Evolutionary conservation across 768 basidiomycete genomes (phyloP).

Genomic region (Auriscalpium microsporum): DNA sequence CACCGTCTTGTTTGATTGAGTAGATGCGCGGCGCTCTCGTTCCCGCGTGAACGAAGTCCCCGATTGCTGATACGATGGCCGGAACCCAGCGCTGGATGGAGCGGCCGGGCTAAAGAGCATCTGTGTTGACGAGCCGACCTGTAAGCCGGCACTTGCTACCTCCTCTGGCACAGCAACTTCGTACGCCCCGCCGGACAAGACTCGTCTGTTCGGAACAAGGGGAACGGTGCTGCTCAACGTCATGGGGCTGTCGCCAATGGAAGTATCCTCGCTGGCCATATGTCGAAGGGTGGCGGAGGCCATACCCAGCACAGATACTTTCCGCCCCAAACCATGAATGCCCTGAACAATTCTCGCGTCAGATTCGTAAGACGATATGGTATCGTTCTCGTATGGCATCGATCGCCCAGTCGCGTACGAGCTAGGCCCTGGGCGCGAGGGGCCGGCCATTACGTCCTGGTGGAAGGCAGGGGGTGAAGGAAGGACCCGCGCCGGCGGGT

Average conservation of each 20-base stretch:
- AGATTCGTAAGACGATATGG: conserved; percentile 5
- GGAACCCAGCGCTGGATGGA: not conserved
- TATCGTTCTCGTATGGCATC: conserved; percentile 1
- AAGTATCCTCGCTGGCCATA: conserved; percentile 5
- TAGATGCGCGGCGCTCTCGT: conserved; percentile 27
- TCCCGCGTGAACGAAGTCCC: not conserved
- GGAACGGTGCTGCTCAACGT: conserved; percentile 7
- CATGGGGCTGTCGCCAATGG: not conserved
- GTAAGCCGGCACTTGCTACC: not conserved
- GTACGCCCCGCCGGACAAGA: not conserved
- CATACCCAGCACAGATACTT: conserved; percentile 25
- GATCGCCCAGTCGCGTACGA: not conserved
- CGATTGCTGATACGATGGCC: not conserved
- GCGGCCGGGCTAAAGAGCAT: not conserved
- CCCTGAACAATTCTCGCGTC: not conserved
- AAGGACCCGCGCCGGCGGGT: conserved; percentile 26
- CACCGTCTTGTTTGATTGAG: conserved; percentile 29
- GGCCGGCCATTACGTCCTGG: not conserved
- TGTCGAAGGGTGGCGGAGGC: conserved; percentile 25
- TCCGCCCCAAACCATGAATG: conserved; percentile 16
- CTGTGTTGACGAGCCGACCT: not conserved
- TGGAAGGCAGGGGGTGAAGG: not conserved
- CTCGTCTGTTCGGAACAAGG: not conserved
- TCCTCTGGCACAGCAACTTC: not conserved
- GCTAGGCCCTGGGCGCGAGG: conserved; percentile 7